Base-by-base conservation (phyloP, 2,329 filamentous ascomycete species). In the Colletotrichum echinochloae region DNA sequence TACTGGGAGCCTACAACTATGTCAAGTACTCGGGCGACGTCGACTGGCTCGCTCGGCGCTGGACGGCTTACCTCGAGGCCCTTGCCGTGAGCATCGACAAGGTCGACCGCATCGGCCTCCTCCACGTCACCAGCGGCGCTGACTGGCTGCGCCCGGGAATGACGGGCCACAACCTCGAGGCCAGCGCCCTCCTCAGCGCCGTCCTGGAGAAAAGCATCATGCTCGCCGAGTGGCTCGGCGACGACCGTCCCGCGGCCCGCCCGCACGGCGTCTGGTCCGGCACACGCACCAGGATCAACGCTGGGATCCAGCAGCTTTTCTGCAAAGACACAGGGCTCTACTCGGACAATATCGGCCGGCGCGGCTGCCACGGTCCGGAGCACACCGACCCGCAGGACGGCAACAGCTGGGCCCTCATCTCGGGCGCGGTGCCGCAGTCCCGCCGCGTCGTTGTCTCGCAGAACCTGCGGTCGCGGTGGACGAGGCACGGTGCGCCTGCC, bases 131-230 rank as follows among this genome's bases (percentile, higher is more conserved):
- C 8, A 81, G 83, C n/a, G 78, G 78, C 18, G 77, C 82, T 28
- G 86, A 88, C 73, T 88, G 86, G 86, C 83, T 84, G 14, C 79
- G 85, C n/a, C 84, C 82, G 74, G 81, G 83, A 26, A 84, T 86
- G 74, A 82, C 81, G 18, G 85, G 83, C 63, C 85, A 87, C 70
- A 87, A 86, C 71, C 82, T 81, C 20, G 84, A 87, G 76, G 85
- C 84, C 3, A 85, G 84, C 72, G 83, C 86, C 70, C 85, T 88
- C 18, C 74, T 88, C n/a, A 85, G 86, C 68, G 80, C 86, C 66
- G 86, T 84, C 0, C 79, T 89, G 49, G 81, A 81, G 20, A 84
- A 84, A 51, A 85, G 81, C 12, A 80, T 85, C 60, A 75, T 78
- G 11, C 82, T 90, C 2, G 85, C 84, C 4, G 73, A 75, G 9